Conservation (phyloP, 2,329 filamentous ascomycete species). For the Diaporthe ampelina region DNA sequence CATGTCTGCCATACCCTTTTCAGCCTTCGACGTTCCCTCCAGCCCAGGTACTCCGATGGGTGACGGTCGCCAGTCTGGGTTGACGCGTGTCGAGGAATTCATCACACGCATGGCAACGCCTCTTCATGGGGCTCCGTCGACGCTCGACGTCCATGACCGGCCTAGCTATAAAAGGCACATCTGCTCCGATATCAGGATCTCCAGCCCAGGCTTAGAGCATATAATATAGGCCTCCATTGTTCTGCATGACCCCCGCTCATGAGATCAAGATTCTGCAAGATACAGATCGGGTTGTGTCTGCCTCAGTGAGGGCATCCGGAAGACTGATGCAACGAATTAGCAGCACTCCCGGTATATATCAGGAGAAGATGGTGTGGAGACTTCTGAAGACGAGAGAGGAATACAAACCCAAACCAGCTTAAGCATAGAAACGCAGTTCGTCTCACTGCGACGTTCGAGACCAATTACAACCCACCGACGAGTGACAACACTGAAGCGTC, state of each 20-base stretch:
- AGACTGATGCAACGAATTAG: constrained; percentile 8
- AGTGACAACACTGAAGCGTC: constrained; percentile 6
- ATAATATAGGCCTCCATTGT: background rate
- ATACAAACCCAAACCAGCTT: background rate
- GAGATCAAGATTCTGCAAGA: background rate
- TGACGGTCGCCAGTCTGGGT: background rate
- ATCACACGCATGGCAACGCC: background rate
- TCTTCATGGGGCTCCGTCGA: background rate
- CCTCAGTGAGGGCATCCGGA: background rate
- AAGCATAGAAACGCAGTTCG: background rate
- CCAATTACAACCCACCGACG: background rate
- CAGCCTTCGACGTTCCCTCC: too few species aligned
- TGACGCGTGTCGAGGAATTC: background rate
- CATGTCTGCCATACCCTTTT: background rate
- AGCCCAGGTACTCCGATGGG: too few species aligned
- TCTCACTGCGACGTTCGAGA: constrained; percentile 6
- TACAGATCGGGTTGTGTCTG: background rate
- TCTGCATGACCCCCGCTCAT: background rate
- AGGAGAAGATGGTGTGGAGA: background rate
- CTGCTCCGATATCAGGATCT: background rate
- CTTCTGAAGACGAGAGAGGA: background rate
- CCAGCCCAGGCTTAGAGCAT: too few species aligned
- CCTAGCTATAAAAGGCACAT: background rate
- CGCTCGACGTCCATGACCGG: background rate
- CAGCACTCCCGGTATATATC: background rate